A percentile compares a stretch with the other conserved stretches of the same genome.
phyloP scores from a whole-genome alignment of 2,329 filamentous ascomycete species.

The Bipolaris victoriae region DNA sequence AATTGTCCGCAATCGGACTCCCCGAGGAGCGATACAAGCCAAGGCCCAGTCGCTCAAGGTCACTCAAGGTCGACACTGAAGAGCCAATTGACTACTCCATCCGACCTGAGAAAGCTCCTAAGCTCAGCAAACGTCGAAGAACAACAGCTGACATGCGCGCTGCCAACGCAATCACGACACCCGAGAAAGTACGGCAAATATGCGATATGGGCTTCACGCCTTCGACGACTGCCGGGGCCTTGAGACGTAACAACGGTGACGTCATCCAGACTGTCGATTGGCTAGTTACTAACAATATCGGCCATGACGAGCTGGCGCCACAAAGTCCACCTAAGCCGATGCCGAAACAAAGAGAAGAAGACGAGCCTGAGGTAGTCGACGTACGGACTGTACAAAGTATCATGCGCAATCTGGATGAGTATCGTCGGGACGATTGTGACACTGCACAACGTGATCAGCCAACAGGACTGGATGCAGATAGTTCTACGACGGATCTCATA shows the following conservation, averaged over 20 bases:
- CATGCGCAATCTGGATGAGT: constrained; percentile 12
- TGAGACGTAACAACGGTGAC: constrained; percentile 37
- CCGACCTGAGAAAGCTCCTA: constrained; percentile 36
- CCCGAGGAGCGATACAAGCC: constrained; percentile 46
- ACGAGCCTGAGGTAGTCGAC: not conserved
- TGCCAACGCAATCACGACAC: constrained; percentile 25
- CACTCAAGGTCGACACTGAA: constrained; percentile 28
- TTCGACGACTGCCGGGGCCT: constrained; percentile 32
- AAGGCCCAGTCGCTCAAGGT: constrained; percentile 46
- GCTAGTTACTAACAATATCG: constrained; percentile 35
- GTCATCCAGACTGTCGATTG: constrained; percentile 41
- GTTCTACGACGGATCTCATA: not conserved
- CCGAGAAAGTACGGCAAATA: constrained; percentile 40
- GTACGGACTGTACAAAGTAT: constrained; percentile 11
- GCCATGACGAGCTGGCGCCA: constrained; percentile 40
- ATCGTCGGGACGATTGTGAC: constrained; percentile 9
- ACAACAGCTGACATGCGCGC: constrained; percentile 21
- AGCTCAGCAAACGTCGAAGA: constrained; percentile 30
- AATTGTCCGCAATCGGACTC: constrained; percentile 28
- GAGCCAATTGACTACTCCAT: constrained; percentile 40
- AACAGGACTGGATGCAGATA: not conserved
- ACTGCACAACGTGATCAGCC: not conserved
- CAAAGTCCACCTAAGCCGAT: constrained; percentile 21
- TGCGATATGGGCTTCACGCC: constrained; percentile 48
- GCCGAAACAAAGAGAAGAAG: not conserved